Evolutionary conservation across 495 filamentous ascomycete species (phyloP), one percentile per base, ranked within the genome.

Genomic region (Hypoxylon trugodes): DNA sequence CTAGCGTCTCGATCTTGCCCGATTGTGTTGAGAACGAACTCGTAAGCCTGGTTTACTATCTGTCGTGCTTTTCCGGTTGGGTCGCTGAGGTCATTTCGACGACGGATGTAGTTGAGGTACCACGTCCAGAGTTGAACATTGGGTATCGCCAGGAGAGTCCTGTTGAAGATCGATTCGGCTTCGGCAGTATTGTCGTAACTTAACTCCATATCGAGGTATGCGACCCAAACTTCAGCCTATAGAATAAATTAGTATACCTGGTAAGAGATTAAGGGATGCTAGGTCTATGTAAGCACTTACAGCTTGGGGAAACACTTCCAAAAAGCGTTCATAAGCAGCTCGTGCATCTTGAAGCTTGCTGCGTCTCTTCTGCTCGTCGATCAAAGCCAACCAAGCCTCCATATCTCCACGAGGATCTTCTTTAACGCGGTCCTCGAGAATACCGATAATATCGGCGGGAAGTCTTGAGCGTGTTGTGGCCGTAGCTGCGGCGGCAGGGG

Each of bases 41-140:
- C 92, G 75, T 96, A 98, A 1, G 92, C 89, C 54, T 90, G 88
- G 22, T 84, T 85, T 40, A 98, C 88, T 8, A 86, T 89, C 45
- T 82, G 79, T 36, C 94, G 89, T 30, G 91, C 89, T 42, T 85
- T 78, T 28, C 90, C 92, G 30, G 82, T 81, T n/a, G 84, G 78
- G 70, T 97, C 95, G 58, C 86, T 94, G 37, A 97, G 77, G 59
- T 95, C 90, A 70, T 98, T 93, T 47, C 88, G 82, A 13, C 95
- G 91, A 48, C 96, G 93, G 59, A 98, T 87, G 73, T 98, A 97
- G 74, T 96, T 90, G 30, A 98, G 81, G 72, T 98, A 98, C n/a
- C 89, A 83, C 13, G 87, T 90, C 94, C 93, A 98, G 6, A 98
- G 85, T 46, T 88, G 83, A 25, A 97, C 86, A 73, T 92, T 89